These are phyloP conservation scores for Pyrenophora teres DNA, from an alignment of 2,329 filamentous ascomycete genomes.

Conservation along the genomic window DNA sequence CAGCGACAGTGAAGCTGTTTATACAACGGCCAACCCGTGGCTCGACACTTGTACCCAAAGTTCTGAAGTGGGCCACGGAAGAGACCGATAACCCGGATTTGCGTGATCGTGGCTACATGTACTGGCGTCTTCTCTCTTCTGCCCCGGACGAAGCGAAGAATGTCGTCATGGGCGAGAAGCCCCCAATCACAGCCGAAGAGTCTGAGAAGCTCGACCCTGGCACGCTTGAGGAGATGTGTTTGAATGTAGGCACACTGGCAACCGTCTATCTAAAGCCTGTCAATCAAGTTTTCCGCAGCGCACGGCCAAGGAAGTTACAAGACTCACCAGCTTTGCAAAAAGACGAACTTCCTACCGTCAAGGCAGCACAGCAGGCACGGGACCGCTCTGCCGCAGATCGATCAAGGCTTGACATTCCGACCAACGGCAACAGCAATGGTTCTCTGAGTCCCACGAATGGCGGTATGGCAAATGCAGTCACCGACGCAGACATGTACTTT, in stretches of 20 bases:
- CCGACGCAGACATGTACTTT: constrained; percentile 89
- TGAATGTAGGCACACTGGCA: constrained; percentile 92
- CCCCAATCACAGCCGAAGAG: constrained; percentile 86
- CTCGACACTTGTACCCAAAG: constrained; percentile 88
- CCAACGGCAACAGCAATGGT: constrained; percentile 31
- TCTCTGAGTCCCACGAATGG: constrained; percentile 29
- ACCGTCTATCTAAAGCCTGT: constrained; percentile 98
- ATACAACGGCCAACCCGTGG: constrained; percentile 96
- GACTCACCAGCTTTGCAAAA: constrained; percentile 87
- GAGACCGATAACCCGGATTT: constrained; percentile 99
- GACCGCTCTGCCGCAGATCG: constrained; percentile 42
- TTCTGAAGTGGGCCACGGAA: constrained; percentile 97
- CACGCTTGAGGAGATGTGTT: constrained; percentile 95
- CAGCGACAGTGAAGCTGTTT: constrained; percentile 96
- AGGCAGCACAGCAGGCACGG: constrained; percentile 49
- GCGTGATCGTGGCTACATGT: constrained; percentile 97
- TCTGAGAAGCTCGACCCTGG: constrained; percentile 89
- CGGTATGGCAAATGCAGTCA: constrained; percentile 72
- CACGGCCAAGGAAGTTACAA: constrained; percentile 75
- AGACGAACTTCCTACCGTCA: constrained; percentile 64
- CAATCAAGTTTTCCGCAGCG: constrained; percentile 92
- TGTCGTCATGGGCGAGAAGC: constrained; percentile 97
- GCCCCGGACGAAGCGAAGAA: constrained; percentile 84
- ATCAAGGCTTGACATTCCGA: constrained; percentile 32
- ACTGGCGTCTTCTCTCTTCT: constrained; percentile 93